These are phyloP conservation scores for Hirsutella rhossiliensis DNA, from an alignment of 2,329 filamentous ascomycete species.

Conservation along the genomic window DNA sequence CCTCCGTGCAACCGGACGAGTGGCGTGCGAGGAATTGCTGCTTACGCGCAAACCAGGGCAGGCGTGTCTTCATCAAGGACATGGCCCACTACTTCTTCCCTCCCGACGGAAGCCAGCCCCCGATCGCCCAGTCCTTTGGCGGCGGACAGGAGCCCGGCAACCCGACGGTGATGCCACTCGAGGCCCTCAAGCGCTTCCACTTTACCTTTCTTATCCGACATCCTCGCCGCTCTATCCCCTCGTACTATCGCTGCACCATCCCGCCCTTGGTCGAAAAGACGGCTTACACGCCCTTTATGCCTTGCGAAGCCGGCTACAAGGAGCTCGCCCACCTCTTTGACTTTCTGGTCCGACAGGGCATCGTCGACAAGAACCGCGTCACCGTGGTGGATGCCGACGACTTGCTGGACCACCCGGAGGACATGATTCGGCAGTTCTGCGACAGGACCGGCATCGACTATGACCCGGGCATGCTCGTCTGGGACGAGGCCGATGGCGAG, in stretches of 20 bases:
- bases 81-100: conserved; percentile 88
- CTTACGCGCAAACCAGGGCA: conserved; percentile 46
- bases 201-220: conserved; percentile 96
- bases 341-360: conserved; percentile 56
- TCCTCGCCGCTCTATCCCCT: conserved; percentile 82
- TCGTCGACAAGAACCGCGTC: conserved; percentile 63
- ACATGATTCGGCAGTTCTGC: conserved; percentile 69
- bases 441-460: conserved; percentile 69
- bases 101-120: conserved; percentile 53
- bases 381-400: conserved; percentile 92
- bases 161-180: conserved; percentile 71
- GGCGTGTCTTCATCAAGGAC: conserved; percentile 95
- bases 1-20: not conserved
- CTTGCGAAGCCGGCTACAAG: conserved; percentile 77
- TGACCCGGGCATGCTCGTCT: conserved; percentile 65
- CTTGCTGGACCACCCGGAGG: conserved; percentile 71
- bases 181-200: conserved; percentile 68
- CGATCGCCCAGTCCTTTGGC: conserved; percentile 70
- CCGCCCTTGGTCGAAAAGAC: conserved; percentile 75
- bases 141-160: conserved; percentile 56
- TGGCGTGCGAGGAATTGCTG: not conserved
- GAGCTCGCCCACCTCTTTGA: conserved; percentile 84
- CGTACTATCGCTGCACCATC: conserved; percentile 87
- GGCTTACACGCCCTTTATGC: conserved; percentile 78
- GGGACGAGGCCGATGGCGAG: conserved; percentile 67